These are phyloP conservation scores for Leccinum truebloodii DNA, from an alignment of 768 basidiomycete genomes.

Conservation along the genomic window DNA sequence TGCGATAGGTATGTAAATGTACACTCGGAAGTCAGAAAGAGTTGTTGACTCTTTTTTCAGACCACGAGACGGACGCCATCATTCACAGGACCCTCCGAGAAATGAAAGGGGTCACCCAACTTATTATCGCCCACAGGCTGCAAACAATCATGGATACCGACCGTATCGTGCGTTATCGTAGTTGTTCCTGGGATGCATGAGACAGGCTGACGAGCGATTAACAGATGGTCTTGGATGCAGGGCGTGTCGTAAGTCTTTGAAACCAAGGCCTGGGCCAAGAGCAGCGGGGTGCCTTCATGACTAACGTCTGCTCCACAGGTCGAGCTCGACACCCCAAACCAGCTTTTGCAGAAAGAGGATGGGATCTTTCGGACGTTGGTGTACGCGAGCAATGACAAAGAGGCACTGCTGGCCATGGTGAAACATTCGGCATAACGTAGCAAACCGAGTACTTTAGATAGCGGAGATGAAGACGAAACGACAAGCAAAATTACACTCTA, in stretches of 20 bases:
- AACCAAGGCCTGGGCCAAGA: background rate
- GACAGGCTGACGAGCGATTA: background rate
- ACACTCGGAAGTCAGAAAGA: too few relatives aligned
- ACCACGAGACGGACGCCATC: conserved; percentile 8
- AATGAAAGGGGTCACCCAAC: conserved; percentile 8
- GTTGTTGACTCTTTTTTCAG: background rate
- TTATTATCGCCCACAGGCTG: conserved; percentile 12
- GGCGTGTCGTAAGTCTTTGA: conserved; percentile 5
- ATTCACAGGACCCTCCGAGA: conserved; percentile 12
- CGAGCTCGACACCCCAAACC: conserved; percentile 7
- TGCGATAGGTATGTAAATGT: conserved; percentile 8
- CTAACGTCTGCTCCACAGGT: conserved; percentile 2
- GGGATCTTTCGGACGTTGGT: conserved; percentile 5
- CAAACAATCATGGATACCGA: conserved; percentile 14
- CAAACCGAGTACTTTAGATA: conserved; percentile 12
- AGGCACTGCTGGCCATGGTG: conserved; percentile 3
- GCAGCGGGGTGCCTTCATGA: background rate
- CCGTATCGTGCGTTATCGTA: conserved; percentile 5
- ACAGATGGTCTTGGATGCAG: conserved; percentile 14
- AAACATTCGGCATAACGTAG: conserved; percentile 5
- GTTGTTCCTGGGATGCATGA: background rate
- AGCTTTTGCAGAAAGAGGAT: conserved; percentile 3
- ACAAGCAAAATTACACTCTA: conserved; percentile 10
- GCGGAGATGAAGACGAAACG: conserved; percentile 1
- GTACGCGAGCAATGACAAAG: conserved; percentile 9